Percentiles rank a stretch among this genome's conserved stretches.
These are phyloP conservation scores for Cryptosporidium felis DNA, from an alignment of 169 alveolate genomes.

Conservation along the genomic window DNA sequence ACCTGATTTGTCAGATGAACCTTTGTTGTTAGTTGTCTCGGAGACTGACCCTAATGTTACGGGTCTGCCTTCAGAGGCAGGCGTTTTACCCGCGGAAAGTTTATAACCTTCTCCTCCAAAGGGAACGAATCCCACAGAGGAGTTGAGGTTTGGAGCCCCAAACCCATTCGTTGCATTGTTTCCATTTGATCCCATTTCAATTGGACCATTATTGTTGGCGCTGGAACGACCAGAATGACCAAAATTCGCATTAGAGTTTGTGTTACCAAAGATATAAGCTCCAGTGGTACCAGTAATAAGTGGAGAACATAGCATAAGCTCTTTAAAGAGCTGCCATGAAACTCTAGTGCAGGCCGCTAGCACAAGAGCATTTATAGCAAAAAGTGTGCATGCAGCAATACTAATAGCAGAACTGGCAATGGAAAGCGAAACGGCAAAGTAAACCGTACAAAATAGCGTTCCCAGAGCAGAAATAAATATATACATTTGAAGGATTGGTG, in stretches of 20 bases:
- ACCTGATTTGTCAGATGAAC: background rate
- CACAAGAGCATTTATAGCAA: conserved; percentile 55
- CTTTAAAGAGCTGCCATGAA: conserved; percentile 65
- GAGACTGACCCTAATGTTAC: conserved; percentile 14
- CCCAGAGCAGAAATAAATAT: conserved; percentile 68
- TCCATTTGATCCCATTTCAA: conserved; percentile 6
- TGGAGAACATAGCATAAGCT: conserved; percentile 64
- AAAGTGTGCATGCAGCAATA: conserved; percentile 57
- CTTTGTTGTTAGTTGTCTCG: background rate
- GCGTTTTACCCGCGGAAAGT: conserved; percentile 14
- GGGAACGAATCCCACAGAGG: conserved; percentile 58
- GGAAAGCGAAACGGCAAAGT: conserved; percentile 66
- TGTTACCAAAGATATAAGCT: conserved; percentile 56
- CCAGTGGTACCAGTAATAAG: conserved; percentile 68
- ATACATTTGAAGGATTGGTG: conserved; percentile 66
- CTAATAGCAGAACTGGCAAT: conserved; percentile 55
- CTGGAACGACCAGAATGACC: conserved; percentile 12
- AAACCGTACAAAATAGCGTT: conserved; percentile 49
- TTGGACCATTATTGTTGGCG: background rate
- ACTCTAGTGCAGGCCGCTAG: conserved; percentile 60
- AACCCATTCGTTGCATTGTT: background rate
- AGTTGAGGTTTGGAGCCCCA: background rate
- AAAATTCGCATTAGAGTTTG: background rate
- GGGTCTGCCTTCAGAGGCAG: background rate
- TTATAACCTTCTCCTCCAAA: conserved; percentile 71